Conservation (phyloP, 768 basidiomycete genomes). For the Myochromella boudieri region DNA sequence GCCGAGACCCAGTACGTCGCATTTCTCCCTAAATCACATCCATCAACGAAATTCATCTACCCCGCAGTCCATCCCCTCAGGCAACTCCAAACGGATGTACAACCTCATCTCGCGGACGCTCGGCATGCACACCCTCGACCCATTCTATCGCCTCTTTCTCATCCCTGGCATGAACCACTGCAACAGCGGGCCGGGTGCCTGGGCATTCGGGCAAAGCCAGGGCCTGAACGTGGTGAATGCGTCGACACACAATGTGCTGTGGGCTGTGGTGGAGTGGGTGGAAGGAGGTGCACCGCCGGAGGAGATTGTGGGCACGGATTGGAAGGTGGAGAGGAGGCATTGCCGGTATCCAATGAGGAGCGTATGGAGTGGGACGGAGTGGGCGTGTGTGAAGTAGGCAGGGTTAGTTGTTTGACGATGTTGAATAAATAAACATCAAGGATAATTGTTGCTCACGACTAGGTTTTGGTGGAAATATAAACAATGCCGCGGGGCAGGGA, state of each 20-base stretch:
- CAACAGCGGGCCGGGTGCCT: conserved; percentile 9
- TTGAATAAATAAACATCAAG: no score
- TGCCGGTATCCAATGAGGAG: conserved; percentile 14
- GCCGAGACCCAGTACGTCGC: conserved; percentile 8
- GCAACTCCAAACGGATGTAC: conserved; percentile 13
- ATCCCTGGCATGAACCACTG: conserved; percentile 16
- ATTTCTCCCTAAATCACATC: not conserved
- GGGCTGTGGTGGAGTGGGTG: conserved; percentile 14
- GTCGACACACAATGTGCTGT: conserved; percentile 9
- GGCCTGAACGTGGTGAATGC: conserved; percentile 5
- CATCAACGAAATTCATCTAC: not conserved
- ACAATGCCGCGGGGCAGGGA: no score
- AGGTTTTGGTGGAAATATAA: no score
- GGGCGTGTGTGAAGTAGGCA: no score
- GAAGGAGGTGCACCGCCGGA: conserved; percentile 12
- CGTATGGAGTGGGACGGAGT: conserved; percentile 1
- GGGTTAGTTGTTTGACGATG: no score
- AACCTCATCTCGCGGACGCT: conserved; percentile 8
- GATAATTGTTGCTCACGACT: no score
- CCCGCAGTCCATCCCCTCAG: conserved; percentile 9
- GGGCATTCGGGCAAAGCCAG: conserved; percentile 10
- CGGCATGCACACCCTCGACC: conserved; percentile 7
- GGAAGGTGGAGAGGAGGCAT: conserved; percentile 1
- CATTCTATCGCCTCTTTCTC: conserved; percentile 13
- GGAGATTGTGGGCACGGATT: conserved; percentile 3